Conservation (phyloP, 2,329 filamentous ascomycete species). For the Hypoxylon sp. region DNA sequence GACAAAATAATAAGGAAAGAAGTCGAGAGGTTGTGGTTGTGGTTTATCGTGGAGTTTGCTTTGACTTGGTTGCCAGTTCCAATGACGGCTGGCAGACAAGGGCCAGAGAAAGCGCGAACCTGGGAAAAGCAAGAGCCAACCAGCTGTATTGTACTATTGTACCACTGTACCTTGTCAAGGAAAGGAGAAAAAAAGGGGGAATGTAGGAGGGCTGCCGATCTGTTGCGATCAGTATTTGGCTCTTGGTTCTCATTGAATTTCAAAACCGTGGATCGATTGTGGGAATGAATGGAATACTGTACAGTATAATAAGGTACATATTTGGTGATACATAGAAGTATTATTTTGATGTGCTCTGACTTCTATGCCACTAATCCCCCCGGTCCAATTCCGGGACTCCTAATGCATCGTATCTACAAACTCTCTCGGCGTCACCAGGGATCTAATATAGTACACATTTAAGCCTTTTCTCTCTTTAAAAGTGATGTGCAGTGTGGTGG, state of each 20-base stretch:
- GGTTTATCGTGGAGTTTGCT: conserved; percentile 31
- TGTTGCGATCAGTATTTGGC: conserved; percentile 18
- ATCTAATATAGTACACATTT: conserved; percentile 34
- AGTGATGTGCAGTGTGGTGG: conserved; percentile 33
- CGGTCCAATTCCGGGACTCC: conserved; percentile 35
- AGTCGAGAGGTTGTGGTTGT: conserved; percentile 13
- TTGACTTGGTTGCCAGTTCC: conserved; percentile 30
- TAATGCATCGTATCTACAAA: conserved; percentile 36
- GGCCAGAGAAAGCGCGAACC: conserved; percentile 18
- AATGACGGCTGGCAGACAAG: conserved; percentile 14
- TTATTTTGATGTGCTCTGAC: conserved; percentile 20
- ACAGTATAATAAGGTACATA: conserved; percentile 31
- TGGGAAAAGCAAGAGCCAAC: conserved; percentile 4
- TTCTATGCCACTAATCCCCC: conserved; percentile 26
- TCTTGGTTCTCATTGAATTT: conserved; percentile 31
- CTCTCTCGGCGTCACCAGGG: conserved; percentile 40
- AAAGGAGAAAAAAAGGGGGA: conserved; percentile 23
- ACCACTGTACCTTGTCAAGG: conserved; percentile 15
- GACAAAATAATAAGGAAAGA: conserved; percentile 14
- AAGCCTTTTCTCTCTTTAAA: conserved; percentile 30
- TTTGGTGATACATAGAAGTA: conserved; percentile 24
- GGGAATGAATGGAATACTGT: conserved; percentile 27
- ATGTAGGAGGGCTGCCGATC: conserved; percentile 24
- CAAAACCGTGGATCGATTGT: conserved; percentile 33
- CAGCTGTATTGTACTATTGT: not conserved